These are phyloP conservation scores for Penicillium silybi DNA, from an alignment of 495 filamentous ascomycete species.

Conservation along the genomic window DNA sequence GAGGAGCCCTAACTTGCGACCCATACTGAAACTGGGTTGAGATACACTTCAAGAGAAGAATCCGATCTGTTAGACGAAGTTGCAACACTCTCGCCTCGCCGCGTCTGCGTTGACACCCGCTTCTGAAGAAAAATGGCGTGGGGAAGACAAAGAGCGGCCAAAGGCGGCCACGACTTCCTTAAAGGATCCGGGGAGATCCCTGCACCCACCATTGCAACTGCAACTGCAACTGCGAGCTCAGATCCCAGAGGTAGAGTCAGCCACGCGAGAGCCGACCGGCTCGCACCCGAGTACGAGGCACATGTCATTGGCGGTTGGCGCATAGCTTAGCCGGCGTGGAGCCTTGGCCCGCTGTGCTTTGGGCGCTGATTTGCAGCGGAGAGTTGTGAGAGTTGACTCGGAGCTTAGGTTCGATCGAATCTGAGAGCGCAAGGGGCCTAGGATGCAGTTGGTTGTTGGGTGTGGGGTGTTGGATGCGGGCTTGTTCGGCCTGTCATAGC, in stretches of 20 bases:
- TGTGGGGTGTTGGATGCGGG: no score
- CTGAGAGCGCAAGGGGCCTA: background rate
- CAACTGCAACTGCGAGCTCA: background rate
- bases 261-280: conserved; percentile 19
- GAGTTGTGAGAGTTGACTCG: background rate
- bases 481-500: background rate
- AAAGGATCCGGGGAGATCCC: background rate
- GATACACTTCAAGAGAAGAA: background rate
- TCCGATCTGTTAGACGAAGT: background rate
- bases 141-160: background rate
- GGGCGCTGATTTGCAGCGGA: conserved; percentile 4
- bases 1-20: conserved; percentile 30
- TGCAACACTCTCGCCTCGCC: background rate
- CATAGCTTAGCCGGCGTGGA: conserved; percentile 1
- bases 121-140: background rate
- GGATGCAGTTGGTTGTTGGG: background rate
- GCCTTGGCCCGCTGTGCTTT: background rate
- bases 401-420: background rate
- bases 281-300: conserved; percentile 8
- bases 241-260: background rate
- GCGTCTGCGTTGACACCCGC: background rate
- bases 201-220: background rate
- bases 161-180: background rate
- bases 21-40: conserved; percentile 14
- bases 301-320: conserved; percentile 1